Conservation (phyloP, 257 asterid species). For the Solanum stenotomum region DNA sequence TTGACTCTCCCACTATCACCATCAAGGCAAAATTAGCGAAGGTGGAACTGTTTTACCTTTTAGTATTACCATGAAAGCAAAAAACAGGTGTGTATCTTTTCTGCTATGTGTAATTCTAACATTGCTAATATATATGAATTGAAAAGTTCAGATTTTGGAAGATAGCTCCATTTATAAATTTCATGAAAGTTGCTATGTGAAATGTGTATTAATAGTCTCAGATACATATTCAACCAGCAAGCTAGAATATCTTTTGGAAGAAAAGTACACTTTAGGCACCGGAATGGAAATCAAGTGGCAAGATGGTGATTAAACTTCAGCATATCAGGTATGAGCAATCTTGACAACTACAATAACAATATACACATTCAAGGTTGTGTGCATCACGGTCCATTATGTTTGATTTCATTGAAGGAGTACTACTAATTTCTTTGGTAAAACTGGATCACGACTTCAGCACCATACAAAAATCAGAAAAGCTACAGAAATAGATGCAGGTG, state of each 20-base stretch:
- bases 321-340: neutral
- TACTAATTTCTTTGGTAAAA: neutral
- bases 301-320: neutral
- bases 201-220: neutral
- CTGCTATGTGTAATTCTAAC: neutral
- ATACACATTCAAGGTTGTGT: neutral
- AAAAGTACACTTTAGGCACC: neutral
- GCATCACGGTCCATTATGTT: neutral
- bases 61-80: neutral
- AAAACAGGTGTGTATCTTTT: neutral
- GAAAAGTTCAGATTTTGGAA: neutral
- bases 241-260: neutral
- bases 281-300: neutral
- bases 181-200: neutral
- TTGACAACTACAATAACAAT: neutral
- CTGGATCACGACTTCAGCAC: neutral
- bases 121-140: neutral
- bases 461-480: neutral
- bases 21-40: neutral
- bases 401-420: neutral
- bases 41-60: neutral
- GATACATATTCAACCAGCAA: neutral
- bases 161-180: neutral
- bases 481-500: neutral
- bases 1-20: neutral